phyloP scores from a whole-genome alignment of 1,284 basidiomycete species.

The Rhodotorula glutinis region DNA sequence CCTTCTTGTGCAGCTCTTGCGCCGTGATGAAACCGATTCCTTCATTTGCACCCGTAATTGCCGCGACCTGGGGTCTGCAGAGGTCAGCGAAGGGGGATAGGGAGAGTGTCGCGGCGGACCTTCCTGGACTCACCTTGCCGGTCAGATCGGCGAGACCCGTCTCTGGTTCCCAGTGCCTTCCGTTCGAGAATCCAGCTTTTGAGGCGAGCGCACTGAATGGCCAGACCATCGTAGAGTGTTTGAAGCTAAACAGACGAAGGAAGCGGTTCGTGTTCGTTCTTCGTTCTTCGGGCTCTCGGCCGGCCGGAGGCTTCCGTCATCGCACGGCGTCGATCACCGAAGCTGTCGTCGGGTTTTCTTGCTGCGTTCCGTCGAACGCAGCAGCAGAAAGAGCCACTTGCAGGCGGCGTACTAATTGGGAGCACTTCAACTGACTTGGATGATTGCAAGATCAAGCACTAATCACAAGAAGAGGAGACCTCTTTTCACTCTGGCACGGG shows the following conservation, averaged over 20 bases:
- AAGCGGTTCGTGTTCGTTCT: too few species aligned
- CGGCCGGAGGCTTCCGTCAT: too few species aligned
- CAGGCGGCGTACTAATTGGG: too few species aligned
- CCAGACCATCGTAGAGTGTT: background rate
- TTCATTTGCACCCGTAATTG: conserved; percentile 43
- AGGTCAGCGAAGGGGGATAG: background rate
- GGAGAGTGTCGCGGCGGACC: too few species aligned
- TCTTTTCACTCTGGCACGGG: background rate
- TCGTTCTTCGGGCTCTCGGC: too few species aligned
- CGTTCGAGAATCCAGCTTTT: conserved; percentile 22
- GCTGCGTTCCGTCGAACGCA: too few species aligned
- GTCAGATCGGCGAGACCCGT: conserved; percentile 22
- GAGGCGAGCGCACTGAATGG: background rate
- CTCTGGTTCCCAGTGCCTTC: conserved; percentile 9
- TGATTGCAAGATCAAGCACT: too few species aligned
- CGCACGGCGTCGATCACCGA: too few species aligned
- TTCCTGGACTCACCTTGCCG: conserved; percentile 22
- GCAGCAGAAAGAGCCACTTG: too few species aligned
- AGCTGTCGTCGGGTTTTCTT: too few species aligned
- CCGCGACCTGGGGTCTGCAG: conserved; percentile 16
- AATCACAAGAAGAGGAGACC: too few species aligned
- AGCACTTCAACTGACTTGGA: too few species aligned
- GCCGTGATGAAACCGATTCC: conserved; percentile 52
- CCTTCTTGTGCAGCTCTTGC: conserved; percentile 42
- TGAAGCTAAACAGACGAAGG: background rate